A percentile compares a stretch with the other conserved stretches of the same genome.
These are phyloP conservation scores for Flaveria bidentis DNA, from an alignment of 129 eudicot species.

Conservation along the genomic window DNA sequence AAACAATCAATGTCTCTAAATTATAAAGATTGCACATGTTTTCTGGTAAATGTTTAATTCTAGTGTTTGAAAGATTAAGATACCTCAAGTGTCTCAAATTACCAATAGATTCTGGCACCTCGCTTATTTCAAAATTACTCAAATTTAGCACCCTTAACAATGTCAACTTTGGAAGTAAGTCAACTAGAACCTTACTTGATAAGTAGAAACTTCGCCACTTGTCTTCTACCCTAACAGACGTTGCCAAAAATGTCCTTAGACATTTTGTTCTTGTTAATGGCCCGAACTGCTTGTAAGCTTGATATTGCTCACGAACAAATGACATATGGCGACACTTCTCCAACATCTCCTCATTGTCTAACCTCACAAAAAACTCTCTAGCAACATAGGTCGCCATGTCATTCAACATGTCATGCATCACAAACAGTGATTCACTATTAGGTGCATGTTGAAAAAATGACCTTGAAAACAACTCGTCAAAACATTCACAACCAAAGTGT, in stretches of 20 bases:
- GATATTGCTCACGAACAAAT: not conserved
- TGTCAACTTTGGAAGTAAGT: too few species aligned
- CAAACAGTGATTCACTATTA: too few species aligned
- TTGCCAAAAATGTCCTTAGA: not conserved
- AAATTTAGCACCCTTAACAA: too few species aligned
- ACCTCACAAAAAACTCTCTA: too few species aligned
- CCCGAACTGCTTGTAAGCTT: not conserved
- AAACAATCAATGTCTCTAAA: not conserved
- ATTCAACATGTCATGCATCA: too few species aligned
- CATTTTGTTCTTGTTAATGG: not conserved
- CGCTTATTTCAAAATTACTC: not conserved
- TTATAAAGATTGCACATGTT: conserved; percentile 4
- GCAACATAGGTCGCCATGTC: too few species aligned
- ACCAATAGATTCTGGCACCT: not conserved
- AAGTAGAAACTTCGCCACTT: not conserved
- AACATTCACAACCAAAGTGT: too few species aligned
- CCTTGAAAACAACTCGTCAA: too few species aligned
- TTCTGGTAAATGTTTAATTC: not conserved
- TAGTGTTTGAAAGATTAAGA: not conserved
- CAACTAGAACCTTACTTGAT: too few species aligned
- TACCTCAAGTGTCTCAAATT: not conserved
- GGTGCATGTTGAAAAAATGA: too few species aligned
- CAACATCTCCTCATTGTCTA: too few species aligned
- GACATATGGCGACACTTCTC: too few species aligned
- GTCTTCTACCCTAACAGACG: not conserved